Evolutionary conservation across 768 basidiomycete species (phyloP).

Genomic region (Amanita jacksonii): DNA sequence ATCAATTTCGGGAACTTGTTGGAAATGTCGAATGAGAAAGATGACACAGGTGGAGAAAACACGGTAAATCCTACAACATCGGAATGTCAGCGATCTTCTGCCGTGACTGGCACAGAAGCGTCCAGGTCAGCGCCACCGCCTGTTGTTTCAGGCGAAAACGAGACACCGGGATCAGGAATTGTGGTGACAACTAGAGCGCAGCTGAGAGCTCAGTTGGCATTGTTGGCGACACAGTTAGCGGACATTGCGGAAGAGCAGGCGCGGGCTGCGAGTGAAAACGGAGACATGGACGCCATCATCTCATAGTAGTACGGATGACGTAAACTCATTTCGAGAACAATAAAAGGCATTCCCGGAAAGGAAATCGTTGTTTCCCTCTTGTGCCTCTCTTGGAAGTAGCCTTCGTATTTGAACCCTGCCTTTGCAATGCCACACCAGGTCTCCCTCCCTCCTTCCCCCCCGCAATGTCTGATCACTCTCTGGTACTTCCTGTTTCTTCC

Average conservation of each 20-base stretch:
- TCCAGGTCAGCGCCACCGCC: too few species aligned
- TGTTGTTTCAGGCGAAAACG: too few species aligned
- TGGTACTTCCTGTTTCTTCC: neutral
- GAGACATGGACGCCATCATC: conserved; percentile 38
- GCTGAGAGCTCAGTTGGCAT: conserved; percentile 62
- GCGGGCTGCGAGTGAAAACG: conserved; percentile 19
- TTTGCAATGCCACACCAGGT: neutral
- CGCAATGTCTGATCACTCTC: conserved; percentile 4
- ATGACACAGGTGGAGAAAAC: neutral
- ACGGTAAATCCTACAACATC: neutral
- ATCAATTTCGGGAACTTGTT: conserved; percentile 60
- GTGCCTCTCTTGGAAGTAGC: conserved; percentile 20
- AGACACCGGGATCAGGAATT: conserved; percentile 22
- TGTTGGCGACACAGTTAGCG: conserved; percentile 62
- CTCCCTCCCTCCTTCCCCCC: neutral
- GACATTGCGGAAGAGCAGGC: conserved; percentile 32
- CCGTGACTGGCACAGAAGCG: too few species aligned
- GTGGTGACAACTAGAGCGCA: too few species aligned
- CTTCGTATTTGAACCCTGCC: conserved; percentile 17
- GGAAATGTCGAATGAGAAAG: conserved; percentile 25
- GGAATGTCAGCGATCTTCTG: neutral
- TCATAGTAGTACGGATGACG: conserved; percentile 15
- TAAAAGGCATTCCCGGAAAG: conserved; percentile 14
- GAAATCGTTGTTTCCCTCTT: conserved; percentile 19
- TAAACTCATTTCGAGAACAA: conserved; percentile 7